Evolutionary conservation across 2,329 filamentous ascomycete species (phyloP).

Genomic region (Cercospora citrullina): DNA sequence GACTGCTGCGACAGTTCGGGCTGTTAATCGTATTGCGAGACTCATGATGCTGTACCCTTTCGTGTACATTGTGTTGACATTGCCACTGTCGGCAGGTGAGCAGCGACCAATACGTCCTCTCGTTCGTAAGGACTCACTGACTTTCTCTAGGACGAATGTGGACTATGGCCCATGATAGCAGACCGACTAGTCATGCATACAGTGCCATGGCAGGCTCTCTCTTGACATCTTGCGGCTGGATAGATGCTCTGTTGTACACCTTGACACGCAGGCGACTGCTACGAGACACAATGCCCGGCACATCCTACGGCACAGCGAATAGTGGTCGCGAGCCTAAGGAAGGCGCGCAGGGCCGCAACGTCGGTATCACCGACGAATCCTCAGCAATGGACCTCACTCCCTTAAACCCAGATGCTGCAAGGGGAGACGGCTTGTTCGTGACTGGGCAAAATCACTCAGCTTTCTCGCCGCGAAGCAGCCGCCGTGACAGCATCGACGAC

Average conservation of each 20-base stretch:
- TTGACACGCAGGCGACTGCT: slow-evolving; percentile 58
- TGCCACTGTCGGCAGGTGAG: slow-evolving; percentile 58
- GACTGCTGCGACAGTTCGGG: slow-evolving; percentile 31
- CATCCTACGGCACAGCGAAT: slow-evolving; percentile 12
- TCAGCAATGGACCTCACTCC: background rate
- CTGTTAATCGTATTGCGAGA: slow-evolving; percentile 47
- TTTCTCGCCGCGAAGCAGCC: background rate
- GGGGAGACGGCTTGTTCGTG: background rate
- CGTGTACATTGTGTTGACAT: slow-evolving; percentile 68
- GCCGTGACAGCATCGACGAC: background rate
- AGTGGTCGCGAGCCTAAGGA: slow-evolving; percentile 25
- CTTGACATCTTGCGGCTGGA: slow-evolving; percentile 60
- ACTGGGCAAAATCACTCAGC: background rate
- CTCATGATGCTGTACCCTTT: slow-evolving; percentile 68
- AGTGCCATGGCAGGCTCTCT: slow-evolving; percentile 57
- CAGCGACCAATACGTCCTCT: background rate
- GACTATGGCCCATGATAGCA: slow-evolving; percentile 56
- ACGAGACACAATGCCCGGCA: slow-evolving; percentile 40
- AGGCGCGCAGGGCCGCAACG: slow-evolving; percentile 35
- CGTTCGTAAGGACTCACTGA: background rate
- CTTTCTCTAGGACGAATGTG: slow-evolving; percentile 57
- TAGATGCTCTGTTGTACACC: slow-evolving; percentile 60
- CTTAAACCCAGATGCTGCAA: background rate
- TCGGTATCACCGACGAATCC: slow-evolving; percentile 13
- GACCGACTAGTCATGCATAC: slow-evolving; percentile 39